Base-by-base conservation (phyloP, 164 flowering plant species). In the Aristolochia contorta region DNA sequence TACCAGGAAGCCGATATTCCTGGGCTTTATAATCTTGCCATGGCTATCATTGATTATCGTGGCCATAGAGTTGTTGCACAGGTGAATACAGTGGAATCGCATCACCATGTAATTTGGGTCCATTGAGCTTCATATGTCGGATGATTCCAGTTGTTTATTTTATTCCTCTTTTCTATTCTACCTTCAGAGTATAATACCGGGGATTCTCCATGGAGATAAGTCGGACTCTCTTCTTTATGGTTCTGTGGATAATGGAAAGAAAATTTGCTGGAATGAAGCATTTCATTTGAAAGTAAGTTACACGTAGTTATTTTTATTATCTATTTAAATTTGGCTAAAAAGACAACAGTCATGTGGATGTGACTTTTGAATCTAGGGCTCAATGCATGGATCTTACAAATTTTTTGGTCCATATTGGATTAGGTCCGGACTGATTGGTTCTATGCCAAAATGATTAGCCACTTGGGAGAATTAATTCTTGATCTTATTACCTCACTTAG, bases 61-160 rank as follows among this genome's bases (percentile, higher is more conserved):
- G 99, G 99, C 62, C 93, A 91, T 66, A 82, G 99, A 78, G 90
- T 91, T 52, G 97, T 94, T 45, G 99, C 99, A 54, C 99, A 94
- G 96, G 99, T 94, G 64, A 51, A 65, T 53, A 53, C 56, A 43
- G 30, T 21, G n/a, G 33, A 47, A 27, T 41, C 19, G 16, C 23
- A 21, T 25, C 16, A 16, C 3, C 23, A 23, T 46, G 18, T 37
- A 15, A 5, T 27, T n/a, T 41, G 10, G n/a, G 47, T 61, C 32
- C 12, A n/a, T 13, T 63, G 27, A 14, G 65, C 54, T 6, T 49
- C n/a, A 24, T 10, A 18, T 37, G 16, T 23, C 43, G 3, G 43
- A 37, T 37, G 10, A 37, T 37, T 18, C 56, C 13, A 53, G 12
- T 3, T 60, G 55, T 48, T 27, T 27, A 1, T 16, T 47, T 21